Base-by-base conservation (phyloP, 331 rosid genomes). In the Spiraea crenata region DNA sequence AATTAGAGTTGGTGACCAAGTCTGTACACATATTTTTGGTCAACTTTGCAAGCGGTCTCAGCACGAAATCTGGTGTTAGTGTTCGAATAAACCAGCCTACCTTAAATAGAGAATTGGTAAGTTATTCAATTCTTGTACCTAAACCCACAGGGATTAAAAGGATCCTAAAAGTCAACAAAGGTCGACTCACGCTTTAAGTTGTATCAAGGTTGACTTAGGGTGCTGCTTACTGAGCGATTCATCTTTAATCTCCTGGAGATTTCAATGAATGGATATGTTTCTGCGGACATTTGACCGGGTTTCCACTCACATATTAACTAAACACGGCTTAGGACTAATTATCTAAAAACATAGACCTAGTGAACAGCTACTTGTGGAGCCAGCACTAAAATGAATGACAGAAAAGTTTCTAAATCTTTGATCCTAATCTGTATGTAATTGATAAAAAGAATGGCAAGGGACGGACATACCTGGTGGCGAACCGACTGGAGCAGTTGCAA, bases 81-180 rank as follows among this genome's bases (percentile, higher is more conserved):
- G 38, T 49, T 51, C 3, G 13, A 51, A 51, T 14, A 38, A 20
- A 51, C 1, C n/a, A 67, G 72, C 72, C 55, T 48, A 44, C 72
- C 72, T 39, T 19, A n/a, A 38, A 3, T 68, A 37, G 72, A 68
- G 50, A 31, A 15, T 3, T 66, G 5, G 58, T 35, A 3, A 1
- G 42, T 3, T 38, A 8, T 34, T 65, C 14, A 38, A 38, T 38
- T 17, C 51, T 47, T 1, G 17, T 5, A 50, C 61, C 61, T 10
- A 67, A 51, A 37, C 3, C 35, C 70, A 35, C 11, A 14, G 7
- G 16, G 13, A 37, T 59, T 38, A 56, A 10, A 14, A 56, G 0
- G 38, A 56, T 56, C 60, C 31, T 25, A 25, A 56, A 56, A 25
- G 16, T 56, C 60, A 25, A 56, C 60, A 56, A 11, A 56, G 4